phyloP scores from a whole-genome alignment of 331 rosid species.

The Malus hybrid region DNA sequence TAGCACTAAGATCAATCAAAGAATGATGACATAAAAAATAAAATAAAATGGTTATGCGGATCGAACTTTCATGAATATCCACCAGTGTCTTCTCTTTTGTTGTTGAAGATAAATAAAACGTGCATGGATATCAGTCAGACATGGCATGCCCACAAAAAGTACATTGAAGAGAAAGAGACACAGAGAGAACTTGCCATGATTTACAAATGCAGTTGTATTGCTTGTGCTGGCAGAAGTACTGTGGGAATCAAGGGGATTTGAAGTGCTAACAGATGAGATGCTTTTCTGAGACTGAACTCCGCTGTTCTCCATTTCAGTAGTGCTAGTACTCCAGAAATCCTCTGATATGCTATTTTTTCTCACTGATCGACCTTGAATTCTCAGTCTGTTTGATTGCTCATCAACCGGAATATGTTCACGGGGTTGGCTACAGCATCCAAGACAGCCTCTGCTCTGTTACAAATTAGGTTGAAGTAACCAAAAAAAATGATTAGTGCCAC shows the following conservation, averaged over 20 bases:
- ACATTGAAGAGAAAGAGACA: neutral
- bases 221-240: constrained; percentile 34
- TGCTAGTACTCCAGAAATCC: constrained; percentile 66
- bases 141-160: neutral
- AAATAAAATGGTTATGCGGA: neutral
- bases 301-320: constrained; percentile 49
- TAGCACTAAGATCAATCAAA: neutral
- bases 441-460: constrained; percentile 94
- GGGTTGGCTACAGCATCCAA: constrained; percentile 53
- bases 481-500: constrained; percentile 40
- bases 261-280: constrained; percentile 29
- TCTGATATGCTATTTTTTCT: constrained; percentile 47
- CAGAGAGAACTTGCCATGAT: constrained; percentile 56
- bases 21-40: neutral
- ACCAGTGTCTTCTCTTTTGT: neutral
- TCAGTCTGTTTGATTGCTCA: constrained; percentile 39
- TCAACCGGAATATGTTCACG: constrained; percentile 25
- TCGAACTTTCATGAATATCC: neutral
- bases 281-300: constrained; percentile 49
- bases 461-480: constrained; percentile 47
- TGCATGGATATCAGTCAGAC: neutral
- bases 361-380: constrained; percentile 31
- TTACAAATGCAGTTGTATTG: constrained; percentile 56
- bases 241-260: constrained; percentile 38
- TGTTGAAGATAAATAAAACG: neutral